Conservation (phyloP, 441 rosid species). For the Populus hybrid region DNA sequence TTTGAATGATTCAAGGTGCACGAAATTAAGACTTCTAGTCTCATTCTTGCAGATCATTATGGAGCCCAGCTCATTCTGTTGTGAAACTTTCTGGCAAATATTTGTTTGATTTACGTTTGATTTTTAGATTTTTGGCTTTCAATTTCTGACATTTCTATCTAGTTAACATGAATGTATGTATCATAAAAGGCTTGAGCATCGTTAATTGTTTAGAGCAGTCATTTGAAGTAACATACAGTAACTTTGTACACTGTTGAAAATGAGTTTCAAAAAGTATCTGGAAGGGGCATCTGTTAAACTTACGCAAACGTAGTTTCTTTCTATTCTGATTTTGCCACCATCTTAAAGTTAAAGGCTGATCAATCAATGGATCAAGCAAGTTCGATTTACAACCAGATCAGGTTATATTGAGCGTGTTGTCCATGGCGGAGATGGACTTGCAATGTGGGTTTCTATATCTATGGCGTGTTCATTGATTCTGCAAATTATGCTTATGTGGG, state of each 20-base stretch:
- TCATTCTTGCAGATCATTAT: not conserved
- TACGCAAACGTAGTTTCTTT: not conserved
- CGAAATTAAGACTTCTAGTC: not conserved
- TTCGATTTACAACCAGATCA: not conserved
- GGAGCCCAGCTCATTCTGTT: not conserved
- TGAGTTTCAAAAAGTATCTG: not conserved
- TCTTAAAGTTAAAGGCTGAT: not conserved
- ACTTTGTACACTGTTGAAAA: not conserved
- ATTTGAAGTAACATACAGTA: not conserved
- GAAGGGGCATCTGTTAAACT: not conserved
- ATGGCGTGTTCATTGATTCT: no score
- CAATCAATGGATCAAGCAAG: not conserved
- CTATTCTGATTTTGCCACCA: not conserved
- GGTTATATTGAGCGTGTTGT: not conserved
- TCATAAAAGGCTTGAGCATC: not conserved
- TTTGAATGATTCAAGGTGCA: not conserved
- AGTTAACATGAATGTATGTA: not conserved
- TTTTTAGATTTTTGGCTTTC: conserved; percentile 3
- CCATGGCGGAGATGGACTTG: not conserved
- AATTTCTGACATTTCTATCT: not conserved
- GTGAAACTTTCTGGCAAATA: not conserved
- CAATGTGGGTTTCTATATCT: no score
- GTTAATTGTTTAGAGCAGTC: not conserved
- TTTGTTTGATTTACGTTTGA: not conserved
- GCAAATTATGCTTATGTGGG: not conserved